Evolutionary conservation across 2,329 filamentous ascomycete genomes (phyloP).

Genomic region (Venturia oleaginea): DNA sequence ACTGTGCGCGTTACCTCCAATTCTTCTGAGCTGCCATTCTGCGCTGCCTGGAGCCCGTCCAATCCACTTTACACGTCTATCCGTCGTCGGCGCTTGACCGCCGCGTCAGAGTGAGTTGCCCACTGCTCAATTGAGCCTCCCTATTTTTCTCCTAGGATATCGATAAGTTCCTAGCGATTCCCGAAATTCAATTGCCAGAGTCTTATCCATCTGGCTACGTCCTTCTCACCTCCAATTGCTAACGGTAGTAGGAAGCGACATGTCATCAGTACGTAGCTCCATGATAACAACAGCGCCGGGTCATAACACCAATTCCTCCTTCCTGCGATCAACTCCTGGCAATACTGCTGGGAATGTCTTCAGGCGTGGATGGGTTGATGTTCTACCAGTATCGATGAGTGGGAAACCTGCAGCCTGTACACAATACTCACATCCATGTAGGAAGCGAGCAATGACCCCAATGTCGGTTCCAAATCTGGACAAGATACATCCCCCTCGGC

Average conservation of each 20-base stretch:
- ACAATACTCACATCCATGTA: neutral
- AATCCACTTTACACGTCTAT: neutral
- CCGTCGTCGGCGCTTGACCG: neutral
- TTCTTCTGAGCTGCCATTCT: neutral
- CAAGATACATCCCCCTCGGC: slow-evolving; percentile 37
- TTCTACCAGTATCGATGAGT: neutral
- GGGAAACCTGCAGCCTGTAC: neutral
- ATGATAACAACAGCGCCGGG: neutral
- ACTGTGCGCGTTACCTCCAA: neutral
- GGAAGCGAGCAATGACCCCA: slow-evolving; percentile 12
- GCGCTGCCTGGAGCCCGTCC: neutral
- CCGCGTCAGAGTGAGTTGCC: neutral
- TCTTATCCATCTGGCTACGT: too few species aligned
- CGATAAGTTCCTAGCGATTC: too few species aligned
- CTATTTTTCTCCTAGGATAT: too few species aligned
- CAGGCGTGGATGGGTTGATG: neutral
- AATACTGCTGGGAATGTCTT: neutral
- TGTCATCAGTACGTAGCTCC: neutral
- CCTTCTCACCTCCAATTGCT: too few species aligned
- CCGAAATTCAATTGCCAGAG: too few species aligned
- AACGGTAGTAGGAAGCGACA: neutral
- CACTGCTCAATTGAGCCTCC: too few species aligned
- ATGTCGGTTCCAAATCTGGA: slow-evolving; percentile 15
- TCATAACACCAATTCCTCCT: neutral
- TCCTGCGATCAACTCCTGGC: neutral